Percentiles rank a stretch among this genome's conserved stretches.
phyloP scores from a whole-genome alignment of 805 yeast genomes.

The Jamesozyma lodderae region DNA sequence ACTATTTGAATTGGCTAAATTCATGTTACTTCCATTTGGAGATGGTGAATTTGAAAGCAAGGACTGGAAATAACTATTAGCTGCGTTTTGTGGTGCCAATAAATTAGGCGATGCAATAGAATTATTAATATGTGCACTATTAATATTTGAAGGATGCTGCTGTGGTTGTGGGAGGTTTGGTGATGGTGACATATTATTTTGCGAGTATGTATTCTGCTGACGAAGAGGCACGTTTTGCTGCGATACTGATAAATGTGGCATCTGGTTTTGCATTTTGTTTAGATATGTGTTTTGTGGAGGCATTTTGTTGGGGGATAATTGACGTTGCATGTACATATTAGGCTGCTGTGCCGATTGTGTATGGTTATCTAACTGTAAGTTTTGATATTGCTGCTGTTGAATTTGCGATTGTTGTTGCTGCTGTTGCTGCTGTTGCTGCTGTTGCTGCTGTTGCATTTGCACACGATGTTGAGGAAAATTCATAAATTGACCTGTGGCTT shows the following conservation, averaged over 20 bases:
- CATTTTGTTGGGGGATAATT: neutral
- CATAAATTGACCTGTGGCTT: constrained; percentile 11
- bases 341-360: too few species aligned
- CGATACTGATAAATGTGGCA: neutral
- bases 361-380: too few species aligned
- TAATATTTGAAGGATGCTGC: neutral
- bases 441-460: neutral
- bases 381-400: neutral
- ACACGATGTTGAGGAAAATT: constrained; percentile 6
- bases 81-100: constrained; percentile 20
- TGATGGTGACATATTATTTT: neutral
- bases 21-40: constrained; percentile 16
- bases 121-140: constrained; percentile 4
- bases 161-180: constrained; percentile 2
- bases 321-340: constrained; percentile 3
- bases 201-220: neutral
- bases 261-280: neutral
- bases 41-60: constrained; percentile 25
- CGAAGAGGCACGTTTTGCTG: neutral
- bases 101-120: constrained; percentile 7
- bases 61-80: constrained; percentile 23
- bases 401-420: constrained; percentile 1
- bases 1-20: constrained; percentile 4
- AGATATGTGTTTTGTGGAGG: neutral
- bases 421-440: neutral